Base-by-base conservation (phyloP, 345 rosid species). In the Geranium brycei region DNA sequence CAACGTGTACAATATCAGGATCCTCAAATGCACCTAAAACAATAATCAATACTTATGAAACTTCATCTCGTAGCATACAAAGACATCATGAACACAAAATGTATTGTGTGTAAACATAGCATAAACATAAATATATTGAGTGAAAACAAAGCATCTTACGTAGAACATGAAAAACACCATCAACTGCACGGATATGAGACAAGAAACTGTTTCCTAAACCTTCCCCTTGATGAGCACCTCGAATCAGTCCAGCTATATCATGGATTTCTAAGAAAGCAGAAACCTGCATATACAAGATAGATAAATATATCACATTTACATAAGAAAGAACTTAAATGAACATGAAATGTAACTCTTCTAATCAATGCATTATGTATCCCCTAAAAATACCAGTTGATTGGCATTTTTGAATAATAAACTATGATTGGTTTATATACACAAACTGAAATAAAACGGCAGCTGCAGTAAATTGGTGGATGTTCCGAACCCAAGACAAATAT, bases 181-280 rank as follows among this genome's bases (percentile, higher is more conserved):
- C 99, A 73, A 93, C 99, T 0, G 99, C 99, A 59, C 99, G 95
- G 64, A 93, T 93, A 66, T 93, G 99, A 19, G 99, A 93, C 70
- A 93, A 77, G 81, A 93, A 93, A 78, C 69, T 90, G 78, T 93
- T 93, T 67, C 99, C 99, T 81, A 93, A 74, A 17, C 99, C 99
- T 76, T 90, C 95, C 47, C 99, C 99, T 79, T 85, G 72, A 73
- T 93, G 99, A 59, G 99, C 99, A 65, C 99, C 99, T 79, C 77
- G 82, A 66, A 92, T 96, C 18, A 92, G 81, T 67, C 98, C 98
- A 71, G 98, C 98, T 62, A 92, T 92, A 76, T 92, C 98, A 72
- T 92, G 96, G 62, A 92, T 92, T 82, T 92, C 98, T 71, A 92
- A 68, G 81, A 89, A 92, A 17, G 98, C 98, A 4, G 96, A 72